Evolutionary conservation across 768 basidiomycete species (phyloP).

Genomic region (Dendrothele bispora): DNA sequence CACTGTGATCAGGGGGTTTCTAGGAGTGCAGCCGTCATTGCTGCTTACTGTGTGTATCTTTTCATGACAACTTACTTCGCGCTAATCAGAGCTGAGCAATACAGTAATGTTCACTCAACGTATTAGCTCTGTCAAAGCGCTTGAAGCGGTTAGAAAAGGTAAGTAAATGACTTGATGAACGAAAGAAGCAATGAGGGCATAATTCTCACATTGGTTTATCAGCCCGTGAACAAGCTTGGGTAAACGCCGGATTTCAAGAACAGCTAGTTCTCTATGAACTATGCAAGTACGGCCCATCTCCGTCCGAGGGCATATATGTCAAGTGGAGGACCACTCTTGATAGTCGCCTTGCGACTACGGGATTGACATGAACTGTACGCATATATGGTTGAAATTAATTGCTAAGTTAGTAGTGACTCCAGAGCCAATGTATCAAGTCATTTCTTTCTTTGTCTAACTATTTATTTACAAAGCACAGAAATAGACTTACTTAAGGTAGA

Average conservation of each 20-base stretch:
- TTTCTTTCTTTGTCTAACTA: no score
- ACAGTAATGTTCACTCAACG: constrained; percentile 71
- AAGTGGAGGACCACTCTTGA: constrained; percentile 64
- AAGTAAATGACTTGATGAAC: no score
- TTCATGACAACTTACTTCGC: background rate
- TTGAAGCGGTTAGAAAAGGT: constrained; percentile 64
- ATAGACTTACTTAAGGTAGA: no score
- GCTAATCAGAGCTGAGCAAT: no score
- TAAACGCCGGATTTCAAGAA: constrained; percentile 76
- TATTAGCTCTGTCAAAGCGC: constrained; percentile 55
- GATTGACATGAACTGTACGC: constrained; percentile 31
- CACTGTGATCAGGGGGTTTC: constrained; percentile 55
- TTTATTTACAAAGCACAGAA: no score
- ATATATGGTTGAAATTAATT: no score
- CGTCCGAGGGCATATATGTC: constrained; percentile 60
- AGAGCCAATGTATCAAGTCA: no score
- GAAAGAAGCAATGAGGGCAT: no score
- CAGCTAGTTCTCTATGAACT: constrained; percentile 76
- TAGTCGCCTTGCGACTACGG: constrained; percentile 43
- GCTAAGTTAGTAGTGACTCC: no score
- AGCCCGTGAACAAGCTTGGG: constrained; percentile 81
- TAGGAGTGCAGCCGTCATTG: constrained; percentile 44
- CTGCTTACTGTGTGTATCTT: constrained; percentile 35
- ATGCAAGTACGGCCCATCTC: constrained; percentile 64
- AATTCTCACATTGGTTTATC: constrained; percentile 10